A percentile compares a stretch with the other conserved stretches of the same genome.
These are phyloP conservation scores for Cyclocybe cylindracea DNA, from an alignment of 768 basidiomycete genomes.

Conservation along the genomic window DNA sequence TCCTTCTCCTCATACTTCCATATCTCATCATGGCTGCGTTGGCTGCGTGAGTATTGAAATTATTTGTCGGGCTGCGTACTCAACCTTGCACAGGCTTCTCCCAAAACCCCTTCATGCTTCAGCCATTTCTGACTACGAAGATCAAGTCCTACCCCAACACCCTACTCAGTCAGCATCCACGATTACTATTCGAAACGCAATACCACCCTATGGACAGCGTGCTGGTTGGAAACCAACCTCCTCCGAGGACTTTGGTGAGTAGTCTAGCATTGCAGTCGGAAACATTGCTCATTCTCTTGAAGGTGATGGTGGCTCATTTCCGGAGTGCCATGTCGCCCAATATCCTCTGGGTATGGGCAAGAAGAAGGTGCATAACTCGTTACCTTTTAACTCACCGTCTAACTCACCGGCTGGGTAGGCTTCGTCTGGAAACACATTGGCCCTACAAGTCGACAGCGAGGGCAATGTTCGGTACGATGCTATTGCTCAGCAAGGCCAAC, in stretches of 20 bases:
- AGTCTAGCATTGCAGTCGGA: slow-evolving; percentile 4
- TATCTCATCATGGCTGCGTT: slow-evolving; percentile 51
- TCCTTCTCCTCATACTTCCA: slow-evolving; percentile 6
- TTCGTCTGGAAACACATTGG: slow-evolving; percentile 90
- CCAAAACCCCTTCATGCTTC: slow-evolving; percentile 65
- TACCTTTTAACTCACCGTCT: neutral
- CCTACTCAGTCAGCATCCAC: slow-evolving; percentile 30
- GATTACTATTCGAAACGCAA: slow-evolving; percentile 49
- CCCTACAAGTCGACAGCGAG: slow-evolving; percentile 94
- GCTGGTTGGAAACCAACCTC: slow-evolving; percentile 82
- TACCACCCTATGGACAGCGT: slow-evolving; percentile 87
- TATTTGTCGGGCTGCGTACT: neutral
- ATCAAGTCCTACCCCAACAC: slow-evolving; percentile 40
- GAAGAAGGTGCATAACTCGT: slow-evolving; percentile 72
- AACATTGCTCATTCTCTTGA: slow-evolving; percentile 7
- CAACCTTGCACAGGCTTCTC: slow-evolving; percentile 50
- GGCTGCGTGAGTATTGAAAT: slow-evolving; percentile 60
- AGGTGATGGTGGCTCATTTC: slow-evolving; percentile 88
- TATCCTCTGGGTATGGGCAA: slow-evolving; percentile 94
- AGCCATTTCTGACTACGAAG: slow-evolving; percentile 60
- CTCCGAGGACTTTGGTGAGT: slow-evolving; percentile 83
- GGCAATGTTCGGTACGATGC: slow-evolving; percentile 97
- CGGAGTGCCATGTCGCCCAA: slow-evolving; percentile 96
- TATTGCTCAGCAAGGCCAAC: slow-evolving; percentile 94
- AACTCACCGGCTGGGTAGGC: slow-evolving; percentile 46